phyloP scores from a whole-genome alignment of 2,329 filamentous ascomycete genomes.

The Neocucurbitaria cava region DNA sequence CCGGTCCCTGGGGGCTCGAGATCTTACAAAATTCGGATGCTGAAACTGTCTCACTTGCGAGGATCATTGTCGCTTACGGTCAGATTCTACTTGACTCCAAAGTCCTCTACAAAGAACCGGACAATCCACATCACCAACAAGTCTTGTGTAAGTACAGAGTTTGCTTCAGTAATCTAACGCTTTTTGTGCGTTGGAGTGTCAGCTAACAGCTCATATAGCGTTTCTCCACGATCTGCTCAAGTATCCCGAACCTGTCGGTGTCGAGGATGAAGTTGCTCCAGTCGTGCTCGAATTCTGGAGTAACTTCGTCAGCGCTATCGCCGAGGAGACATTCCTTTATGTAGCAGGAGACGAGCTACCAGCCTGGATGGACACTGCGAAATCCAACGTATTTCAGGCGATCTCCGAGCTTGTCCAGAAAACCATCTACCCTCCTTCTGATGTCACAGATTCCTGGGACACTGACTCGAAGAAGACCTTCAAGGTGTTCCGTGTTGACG shows the following conservation, averaged over 20 bases:
- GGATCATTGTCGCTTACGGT: conserved; percentile 47
- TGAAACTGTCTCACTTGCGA: conserved; percentile 43
- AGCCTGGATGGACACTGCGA: conserved; percentile 66
- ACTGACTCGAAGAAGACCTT: conserved; percentile 72
- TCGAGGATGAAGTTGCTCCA: conserved; percentile 77
- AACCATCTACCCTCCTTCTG: conserved; percentile 69
- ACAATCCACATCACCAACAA: conserved; percentile 40
- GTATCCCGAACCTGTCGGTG: conserved; percentile 70
- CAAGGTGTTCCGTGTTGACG: conserved; percentile 76
- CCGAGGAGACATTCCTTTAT: conserved; percentile 58
- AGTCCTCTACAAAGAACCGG: conserved; percentile 58
- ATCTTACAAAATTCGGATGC: conserved; percentile 45
- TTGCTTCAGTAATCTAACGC: background rate
- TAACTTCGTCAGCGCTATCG: conserved; percentile 73
- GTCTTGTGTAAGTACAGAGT: conserved; percentile 41
- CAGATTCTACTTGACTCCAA: conserved; percentile 43
- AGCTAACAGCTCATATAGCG: conserved; percentile 26
- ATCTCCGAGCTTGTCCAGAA: conserved; percentile 73
- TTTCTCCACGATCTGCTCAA: conserved; percentile 71
- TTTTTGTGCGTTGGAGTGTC: background rate
- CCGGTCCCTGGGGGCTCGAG: conserved; percentile 44
- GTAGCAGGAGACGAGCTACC: conserved; percentile 42
- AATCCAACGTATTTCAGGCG: conserved; percentile 67
- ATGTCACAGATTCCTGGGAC: conserved; percentile 70
- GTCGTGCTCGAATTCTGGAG: conserved; percentile 83